A percentile compares a stretch with the other conserved stretches of the same genome.
These are phyloP conservation scores for Huntiella abstrusa DNA, from an alignment of 2,329 filamentous ascomycete species.

Conservation along the genomic window DNA sequence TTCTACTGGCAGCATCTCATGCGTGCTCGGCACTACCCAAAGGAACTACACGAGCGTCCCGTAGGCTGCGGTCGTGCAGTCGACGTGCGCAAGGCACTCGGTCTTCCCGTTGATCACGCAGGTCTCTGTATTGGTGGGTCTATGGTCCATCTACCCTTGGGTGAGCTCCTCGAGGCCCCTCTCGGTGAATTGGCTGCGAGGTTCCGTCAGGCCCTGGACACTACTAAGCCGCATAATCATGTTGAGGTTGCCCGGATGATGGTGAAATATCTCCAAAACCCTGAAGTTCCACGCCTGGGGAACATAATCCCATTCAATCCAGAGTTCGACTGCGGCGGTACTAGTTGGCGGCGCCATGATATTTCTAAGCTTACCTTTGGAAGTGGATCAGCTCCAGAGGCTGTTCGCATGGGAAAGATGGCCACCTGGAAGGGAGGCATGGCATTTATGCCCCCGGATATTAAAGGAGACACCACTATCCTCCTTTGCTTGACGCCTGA, in stretches of 20 bases:
- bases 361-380: background rate
- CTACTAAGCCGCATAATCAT: background rate
- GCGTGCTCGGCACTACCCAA: background rate
- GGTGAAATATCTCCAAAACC: background rate
- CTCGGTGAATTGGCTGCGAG: background rate
- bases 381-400: background rate
- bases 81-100: too few relatives aligned
- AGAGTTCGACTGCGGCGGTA: background rate
- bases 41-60: too few relatives aligned
- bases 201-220: background rate
- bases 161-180: background rate
- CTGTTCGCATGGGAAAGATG: background rate
- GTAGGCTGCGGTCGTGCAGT: too few relatives aligned
- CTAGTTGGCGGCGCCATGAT: background rate
- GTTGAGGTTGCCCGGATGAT: background rate
- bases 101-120: too few relatives aligned
- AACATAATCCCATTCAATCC: background rate
- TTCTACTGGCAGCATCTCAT: constrained; percentile 1
- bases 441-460: constrained; percentile 2
- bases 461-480: background rate
- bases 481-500: background rate
- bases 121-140: too few relatives aligned
- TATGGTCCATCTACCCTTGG: too few relatives aligned
- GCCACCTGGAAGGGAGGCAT: background rate
- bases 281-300: background rate